Evolutionary conservation across 1,284 basidiomycete genomes (phyloP).

Genomic region (Pholiota adiposa): DNA sequence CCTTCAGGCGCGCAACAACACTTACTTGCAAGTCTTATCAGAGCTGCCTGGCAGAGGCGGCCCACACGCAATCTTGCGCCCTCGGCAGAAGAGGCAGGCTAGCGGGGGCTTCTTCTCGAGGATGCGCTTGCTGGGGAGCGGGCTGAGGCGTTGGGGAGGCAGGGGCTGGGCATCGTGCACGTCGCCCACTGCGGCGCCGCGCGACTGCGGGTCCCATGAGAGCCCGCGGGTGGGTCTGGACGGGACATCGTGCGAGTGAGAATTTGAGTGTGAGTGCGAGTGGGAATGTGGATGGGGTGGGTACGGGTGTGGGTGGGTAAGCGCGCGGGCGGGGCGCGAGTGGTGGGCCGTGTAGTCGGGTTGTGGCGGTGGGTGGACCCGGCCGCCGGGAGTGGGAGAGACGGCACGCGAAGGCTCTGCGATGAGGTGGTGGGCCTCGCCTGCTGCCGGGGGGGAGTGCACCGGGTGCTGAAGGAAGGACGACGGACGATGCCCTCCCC

Average conservation of each 20-base stretch:
- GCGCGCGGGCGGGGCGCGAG: neutral
- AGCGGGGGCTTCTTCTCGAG: constrained; percentile 56
- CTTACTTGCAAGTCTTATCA: constrained; percentile 67
- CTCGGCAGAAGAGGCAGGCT: constrained; percentile 65
- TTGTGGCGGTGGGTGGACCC: neutral
- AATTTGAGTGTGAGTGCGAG: neutral
- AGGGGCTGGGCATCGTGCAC: constrained; percentile 1
- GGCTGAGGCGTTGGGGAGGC: constrained; percentile 33
- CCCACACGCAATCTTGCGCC: constrained; percentile 67
- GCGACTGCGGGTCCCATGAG: constrained; percentile 10
- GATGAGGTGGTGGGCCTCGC: neutral
- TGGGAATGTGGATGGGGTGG: neutral
- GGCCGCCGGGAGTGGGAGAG: neutral
- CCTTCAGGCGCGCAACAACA: constrained; percentile 20
- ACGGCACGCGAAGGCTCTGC: neutral
- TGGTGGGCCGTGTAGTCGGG: neutral
- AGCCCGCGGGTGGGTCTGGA: constrained; percentile 1
- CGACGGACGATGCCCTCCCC: neutral
- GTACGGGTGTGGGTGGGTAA: neutral
- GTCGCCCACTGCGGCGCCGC: neutral
- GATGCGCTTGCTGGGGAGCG: constrained; percentile 35
- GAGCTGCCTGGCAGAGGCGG: constrained; percentile 51
- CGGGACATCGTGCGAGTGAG: constrained; percentile 2
- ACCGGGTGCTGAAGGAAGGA: neutral
- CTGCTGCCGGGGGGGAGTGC: neutral